phyloP scores from a whole-genome alignment of 768 basidiomycete genomes.

The Suillus occidentalis region DNA sequence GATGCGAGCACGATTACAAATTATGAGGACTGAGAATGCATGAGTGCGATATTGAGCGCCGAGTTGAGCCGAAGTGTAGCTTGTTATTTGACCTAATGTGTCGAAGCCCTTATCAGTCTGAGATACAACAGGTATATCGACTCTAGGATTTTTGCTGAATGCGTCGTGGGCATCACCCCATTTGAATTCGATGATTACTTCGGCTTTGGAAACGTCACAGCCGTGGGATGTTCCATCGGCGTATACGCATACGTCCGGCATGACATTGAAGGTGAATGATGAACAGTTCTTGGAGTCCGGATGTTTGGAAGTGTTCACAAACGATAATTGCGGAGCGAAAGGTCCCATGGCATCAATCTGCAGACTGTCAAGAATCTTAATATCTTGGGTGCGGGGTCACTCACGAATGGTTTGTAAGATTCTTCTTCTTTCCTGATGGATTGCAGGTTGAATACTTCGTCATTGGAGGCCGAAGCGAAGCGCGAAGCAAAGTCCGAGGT shows the following conservation, averaged over 20 bases:
- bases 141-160: background rate
- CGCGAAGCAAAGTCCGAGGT: background rate
- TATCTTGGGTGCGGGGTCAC: background rate
- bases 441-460: background rate
- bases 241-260: conserved; percentile 10
- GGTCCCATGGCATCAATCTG: conserved; percentile 5
- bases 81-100: conserved; percentile 20
- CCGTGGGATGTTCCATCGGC: background rate
- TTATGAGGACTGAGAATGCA: conserved; percentile 17
- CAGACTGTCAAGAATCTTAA: background rate
- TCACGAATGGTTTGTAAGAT: conserved; percentile 4
- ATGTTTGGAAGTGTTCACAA: background rate
- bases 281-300: background rate
- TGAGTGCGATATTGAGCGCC: conserved; percentile 20
- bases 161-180: background rate
- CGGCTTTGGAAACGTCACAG: conserved; percentile 1
- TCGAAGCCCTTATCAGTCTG: conserved; percentile 1
- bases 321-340: conserved; percentile 6
- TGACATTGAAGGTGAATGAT: conserved; percentile 5
- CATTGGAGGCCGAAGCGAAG: background rate
- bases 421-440: background rate
- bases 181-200: conserved; percentile 13
- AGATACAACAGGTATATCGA: background rate
- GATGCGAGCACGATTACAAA: conserved; percentile 10
- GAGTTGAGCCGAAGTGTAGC: conserved; percentile 18